phyloP scores from a whole-genome alignment of 2,329 filamentous ascomycete genomes.

The Aspergillus hortae region DNA sequence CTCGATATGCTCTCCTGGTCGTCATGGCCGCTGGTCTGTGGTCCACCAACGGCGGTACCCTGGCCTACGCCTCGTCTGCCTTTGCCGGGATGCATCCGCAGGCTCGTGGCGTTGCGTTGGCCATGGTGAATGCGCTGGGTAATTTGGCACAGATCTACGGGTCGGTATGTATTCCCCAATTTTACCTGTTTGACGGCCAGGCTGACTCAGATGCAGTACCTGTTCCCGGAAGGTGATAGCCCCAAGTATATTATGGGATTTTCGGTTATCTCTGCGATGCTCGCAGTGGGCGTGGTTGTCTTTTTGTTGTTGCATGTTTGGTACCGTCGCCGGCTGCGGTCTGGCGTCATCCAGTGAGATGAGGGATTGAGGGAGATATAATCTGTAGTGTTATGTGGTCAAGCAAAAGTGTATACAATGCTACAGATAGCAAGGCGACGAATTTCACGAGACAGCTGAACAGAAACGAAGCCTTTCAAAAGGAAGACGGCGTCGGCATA shows the following conservation, averaged over 20 bases:
- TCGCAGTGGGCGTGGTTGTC: conserved; percentile 27
- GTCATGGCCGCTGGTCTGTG: conserved; percentile 56
- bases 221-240: conserved; percentile 49
- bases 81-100: conserved; percentile 51
- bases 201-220: conserved; percentile 24
- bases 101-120: conserved; percentile 50
- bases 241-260: conserved; percentile 50
- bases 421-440: not conserved
- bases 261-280: conserved; percentile 35
- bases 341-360: not conserved
- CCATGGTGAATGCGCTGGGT: conserved; percentile 53
- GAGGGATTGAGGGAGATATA: too few species aligned
- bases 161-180: conserved; percentile 7
- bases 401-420: not conserved
- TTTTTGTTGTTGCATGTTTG: conserved; percentile 26
- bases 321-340: conserved; percentile 13
- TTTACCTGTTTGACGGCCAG: not conserved
- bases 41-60: conserved; percentile 50
- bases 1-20: conserved; percentile 53
- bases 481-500: too few species aligned
- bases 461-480: not conserved
- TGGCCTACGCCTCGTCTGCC: conserved; percentile 53
- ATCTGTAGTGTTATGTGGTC: too few species aligned
- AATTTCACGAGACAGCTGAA: not conserved
- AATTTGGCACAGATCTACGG: conserved; percentile 58